Conservation (phyloP, 1,284 basidiomycete genomes). For the Sporisorium exsertum region DNA sequence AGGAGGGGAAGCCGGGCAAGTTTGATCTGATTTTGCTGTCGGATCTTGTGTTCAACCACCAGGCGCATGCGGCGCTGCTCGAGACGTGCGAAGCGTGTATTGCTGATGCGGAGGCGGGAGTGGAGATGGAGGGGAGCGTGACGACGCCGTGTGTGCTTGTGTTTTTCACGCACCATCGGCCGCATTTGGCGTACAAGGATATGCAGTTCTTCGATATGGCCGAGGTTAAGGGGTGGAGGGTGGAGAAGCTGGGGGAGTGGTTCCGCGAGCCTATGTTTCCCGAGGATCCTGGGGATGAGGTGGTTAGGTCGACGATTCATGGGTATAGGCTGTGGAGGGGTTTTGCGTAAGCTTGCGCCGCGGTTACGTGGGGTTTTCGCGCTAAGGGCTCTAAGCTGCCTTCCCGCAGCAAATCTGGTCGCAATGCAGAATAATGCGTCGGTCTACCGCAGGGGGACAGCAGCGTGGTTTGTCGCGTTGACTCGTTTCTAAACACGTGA, state of each 20-base stretch:
- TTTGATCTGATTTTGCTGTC: constrained; percentile 90
- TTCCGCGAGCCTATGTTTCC: constrained; percentile 71
- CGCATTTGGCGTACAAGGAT: constrained; percentile 82
- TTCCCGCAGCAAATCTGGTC: too few relatives aligned
- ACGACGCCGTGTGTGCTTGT: constrained; percentile 77
- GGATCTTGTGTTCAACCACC: constrained; percentile 84
- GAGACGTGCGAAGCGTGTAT: constrained; percentile 77
- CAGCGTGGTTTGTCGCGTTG: too few relatives aligned
- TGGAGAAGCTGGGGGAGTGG: constrained; percentile 79
- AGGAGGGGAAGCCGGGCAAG: constrained; percentile 45
- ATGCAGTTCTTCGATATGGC: constrained; percentile 85
- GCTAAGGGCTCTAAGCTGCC: too few relatives aligned
- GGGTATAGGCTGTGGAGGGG: constrained; percentile 51
- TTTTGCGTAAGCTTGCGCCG: neutral
- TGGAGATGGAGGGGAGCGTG: constrained; percentile 17
- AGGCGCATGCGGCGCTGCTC: constrained; percentile 84
- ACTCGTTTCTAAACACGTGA: too few relatives aligned
- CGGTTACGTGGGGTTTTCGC: too few relatives aligned
- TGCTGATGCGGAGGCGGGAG: constrained; percentile 37
- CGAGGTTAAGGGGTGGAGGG: constrained; percentile 78
- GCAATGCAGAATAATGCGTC: too few relatives aligned
- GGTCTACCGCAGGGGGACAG: too few relatives aligned
- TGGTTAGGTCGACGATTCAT: constrained; percentile 57
- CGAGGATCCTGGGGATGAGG: constrained; percentile 57
- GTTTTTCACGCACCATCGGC: constrained; percentile 92